These are phyloP conservation scores for Cynara cardunculus DNA, from an alignment of 129 eudicot genomes.

Conservation along the genomic window DNA sequence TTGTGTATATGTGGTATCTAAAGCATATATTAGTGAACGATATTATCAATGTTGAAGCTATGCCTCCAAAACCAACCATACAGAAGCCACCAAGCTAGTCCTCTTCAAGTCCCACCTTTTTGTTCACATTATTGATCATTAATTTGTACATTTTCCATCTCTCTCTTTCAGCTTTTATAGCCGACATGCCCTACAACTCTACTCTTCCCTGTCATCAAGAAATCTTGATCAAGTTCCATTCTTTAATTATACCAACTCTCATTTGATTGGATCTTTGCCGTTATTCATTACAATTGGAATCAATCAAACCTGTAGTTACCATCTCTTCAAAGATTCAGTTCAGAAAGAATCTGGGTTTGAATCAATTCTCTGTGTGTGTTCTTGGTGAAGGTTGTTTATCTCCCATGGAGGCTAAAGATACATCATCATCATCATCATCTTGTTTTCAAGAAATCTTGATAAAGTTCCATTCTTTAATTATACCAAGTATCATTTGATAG, in stretches of 20 bases:
- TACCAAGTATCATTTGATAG: neutral
- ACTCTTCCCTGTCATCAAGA: neutral
- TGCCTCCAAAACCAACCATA: conserved; percentile 26
- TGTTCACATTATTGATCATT: conserved; percentile 22
- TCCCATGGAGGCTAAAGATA: conserved; percentile 32
- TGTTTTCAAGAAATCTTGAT: neutral
- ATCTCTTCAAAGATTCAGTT: neutral
- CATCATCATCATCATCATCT: no score
- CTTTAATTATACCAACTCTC: neutral
- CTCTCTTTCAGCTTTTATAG: conserved; percentile 11
- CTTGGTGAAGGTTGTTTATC: neutral
- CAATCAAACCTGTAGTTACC: neutral
- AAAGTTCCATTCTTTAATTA: neutral
- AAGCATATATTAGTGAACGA: neutral
- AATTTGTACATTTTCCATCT: conserved; percentile 7
- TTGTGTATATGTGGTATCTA: neutral
- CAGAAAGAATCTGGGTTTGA: neutral
- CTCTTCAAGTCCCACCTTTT: neutral
- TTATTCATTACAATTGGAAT: neutral
- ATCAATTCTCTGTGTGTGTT: neutral
- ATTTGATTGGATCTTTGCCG: neutral
- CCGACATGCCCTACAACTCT: conserved; percentile 21
- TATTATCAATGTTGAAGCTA: conserved; percentile 2
- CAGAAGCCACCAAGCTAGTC: conserved; percentile 14
- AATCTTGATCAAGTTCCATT: neutral